Evolutionary conservation across 306 rosid genomes (phyloP).

Genomic region (Prunus kanzakura): DNA sequence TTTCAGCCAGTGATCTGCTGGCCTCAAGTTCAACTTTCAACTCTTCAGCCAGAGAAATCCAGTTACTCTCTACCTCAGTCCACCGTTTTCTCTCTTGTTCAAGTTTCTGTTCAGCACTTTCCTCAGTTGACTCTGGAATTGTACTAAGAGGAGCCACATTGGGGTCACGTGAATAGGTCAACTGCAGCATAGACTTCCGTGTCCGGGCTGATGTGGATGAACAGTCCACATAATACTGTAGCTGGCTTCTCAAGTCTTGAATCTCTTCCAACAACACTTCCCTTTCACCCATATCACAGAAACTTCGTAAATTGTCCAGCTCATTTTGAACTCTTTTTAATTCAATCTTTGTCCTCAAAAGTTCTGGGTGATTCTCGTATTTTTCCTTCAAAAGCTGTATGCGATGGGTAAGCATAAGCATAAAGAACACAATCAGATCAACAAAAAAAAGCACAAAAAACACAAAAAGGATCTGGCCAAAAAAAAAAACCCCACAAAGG

Average conservation of each 20-base stretch:
- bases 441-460: conserved; percentile 8
- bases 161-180: conserved; percentile 57
- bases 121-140: conserved; percentile 48
- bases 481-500: not conserved
- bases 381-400: conserved; percentile 81
- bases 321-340: conserved; percentile 72
- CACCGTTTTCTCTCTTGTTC: conserved; percentile 79
- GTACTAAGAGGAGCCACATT: conserved; percentile 48
- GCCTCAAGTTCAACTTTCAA: conserved; percentile 83
- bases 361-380: conserved; percentile 90
- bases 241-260: conserved; percentile 90
- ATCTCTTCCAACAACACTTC: conserved; percentile 96
- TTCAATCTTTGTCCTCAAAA: conserved; percentile 71
- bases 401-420: conserved; percentile 28
- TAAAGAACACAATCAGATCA: not conserved
- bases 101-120: conserved; percentile 47
- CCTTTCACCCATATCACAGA: conserved; percentile 80
- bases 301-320: conserved; percentile 63
- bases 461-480: not conserved
- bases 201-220: conserved; percentile 54
- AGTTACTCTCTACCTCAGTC: conserved; percentile 87
- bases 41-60: conserved; percentile 92
- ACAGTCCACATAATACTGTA: conserved; percentile 70
- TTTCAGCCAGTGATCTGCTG: conserved; percentile 63
- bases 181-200: conserved; percentile 56